phyloP scores from a whole-genome alignment of 179 eudicot genomes.

The Spergularia azorica region DNA sequence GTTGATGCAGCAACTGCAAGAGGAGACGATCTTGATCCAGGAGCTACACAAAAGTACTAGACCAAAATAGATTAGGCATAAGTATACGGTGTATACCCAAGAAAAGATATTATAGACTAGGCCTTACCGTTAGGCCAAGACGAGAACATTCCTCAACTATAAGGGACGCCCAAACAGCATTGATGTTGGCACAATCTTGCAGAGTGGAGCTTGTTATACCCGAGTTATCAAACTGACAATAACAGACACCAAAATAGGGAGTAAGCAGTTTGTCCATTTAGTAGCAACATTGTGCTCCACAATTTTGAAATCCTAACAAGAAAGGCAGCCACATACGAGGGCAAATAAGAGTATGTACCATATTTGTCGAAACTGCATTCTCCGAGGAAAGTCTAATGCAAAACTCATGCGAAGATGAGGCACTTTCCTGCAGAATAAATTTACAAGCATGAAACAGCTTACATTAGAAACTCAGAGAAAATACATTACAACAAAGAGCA shows the following conservation, averaged over 20 bases:
- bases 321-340: conserved; percentile 1
- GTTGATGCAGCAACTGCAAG: conserved; percentile 89
- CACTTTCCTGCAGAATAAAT: conserved; percentile 43
- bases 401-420: conserved; percentile 47
- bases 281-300: background rate
- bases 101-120: conserved; percentile 15
- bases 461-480: background rate
- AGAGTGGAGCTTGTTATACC: conserved; percentile 31
- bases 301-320: background rate
- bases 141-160: conserved; percentile 92
- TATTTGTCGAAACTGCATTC: conserved; percentile 46
- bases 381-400: conserved; percentile 51
- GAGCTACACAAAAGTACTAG: conserved; percentile 97
- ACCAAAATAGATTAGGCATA: conserved; percentile 44
- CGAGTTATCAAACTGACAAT: conserved; percentile 38
- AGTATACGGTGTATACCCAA: conserved; percentile 8
- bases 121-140: conserved; percentile 92
- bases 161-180: conserved; percentile 86
- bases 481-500: conserved; percentile 9
- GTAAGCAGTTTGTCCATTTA: background rate
- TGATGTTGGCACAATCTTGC: conserved; percentile 69
- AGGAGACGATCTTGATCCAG: conserved; percentile 97
- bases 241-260: conserved; percentile 25
- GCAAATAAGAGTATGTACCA: conserved; percentile 44
- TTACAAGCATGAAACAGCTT: conserved; percentile 11